Percentiles rank a stretch among this genome's conserved stretches.
phyloP scores from a whole-genome alignment of 73 alveolate genomes.

The Paramecium sonneborni region DNA sequence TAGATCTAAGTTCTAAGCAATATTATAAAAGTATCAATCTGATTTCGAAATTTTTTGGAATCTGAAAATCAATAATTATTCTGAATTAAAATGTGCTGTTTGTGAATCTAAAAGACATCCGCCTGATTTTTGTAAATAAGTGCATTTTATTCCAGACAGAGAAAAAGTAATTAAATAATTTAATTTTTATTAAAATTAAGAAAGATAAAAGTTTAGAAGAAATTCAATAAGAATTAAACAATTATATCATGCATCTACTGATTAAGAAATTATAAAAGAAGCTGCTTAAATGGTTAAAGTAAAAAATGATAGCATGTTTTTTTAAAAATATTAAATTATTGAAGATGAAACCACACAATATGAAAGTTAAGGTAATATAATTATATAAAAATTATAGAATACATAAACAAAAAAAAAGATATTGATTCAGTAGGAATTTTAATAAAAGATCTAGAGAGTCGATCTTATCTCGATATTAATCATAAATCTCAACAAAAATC shows the following conservation, averaged over 20 bases:
- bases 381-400: not conserved
- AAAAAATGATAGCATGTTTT: not conserved
- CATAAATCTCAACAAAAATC: not conserved
- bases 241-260: not conserved
- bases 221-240: not conserved
- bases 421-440: constrained; percentile 9
- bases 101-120: constrained; percentile 22
- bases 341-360: not conserved
- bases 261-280: not conserved
- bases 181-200: not conserved
- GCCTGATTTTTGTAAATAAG: not conserved
- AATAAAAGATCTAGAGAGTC: not conserved
- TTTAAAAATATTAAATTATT: not conserved
- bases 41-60: constrained; percentile 15
- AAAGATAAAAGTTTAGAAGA: not conserved
- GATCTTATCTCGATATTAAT: constrained; percentile 2
- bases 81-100: not conserved
- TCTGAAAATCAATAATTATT: not conserved
- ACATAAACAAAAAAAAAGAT: not conserved
- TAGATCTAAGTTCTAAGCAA: not conserved
- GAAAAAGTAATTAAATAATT: constrained; percentile 12
- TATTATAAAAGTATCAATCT: not conserved
- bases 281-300: not conserved
- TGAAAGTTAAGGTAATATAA: constrained; percentile 1
- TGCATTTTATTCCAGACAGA: not conserved